Base-by-base conservation (phyloP, 2,329 filamentous ascomycete species). In the Penicillium aurantiogriseum region DNA sequence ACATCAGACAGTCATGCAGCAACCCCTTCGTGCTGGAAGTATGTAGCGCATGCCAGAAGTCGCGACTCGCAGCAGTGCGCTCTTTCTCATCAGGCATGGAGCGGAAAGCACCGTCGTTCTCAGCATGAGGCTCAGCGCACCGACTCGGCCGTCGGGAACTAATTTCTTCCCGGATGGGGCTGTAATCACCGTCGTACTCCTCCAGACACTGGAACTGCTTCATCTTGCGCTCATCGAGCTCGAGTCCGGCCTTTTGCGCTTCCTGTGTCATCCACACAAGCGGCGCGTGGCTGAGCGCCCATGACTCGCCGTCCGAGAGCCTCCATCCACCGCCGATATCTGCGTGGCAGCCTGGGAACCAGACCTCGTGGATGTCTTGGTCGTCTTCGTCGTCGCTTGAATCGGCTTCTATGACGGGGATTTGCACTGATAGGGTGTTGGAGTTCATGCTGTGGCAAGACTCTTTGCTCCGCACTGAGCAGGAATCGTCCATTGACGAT, bases 271-370 rank as follows among this genome's bases (percentile, higher is more conserved):
- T 90, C 83, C 88, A 90, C 0, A 87, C 82, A 2, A 90, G 77
- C 0, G 88, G 86, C 1, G 87, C 81, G 64, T 90, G 87, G 62
- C 86, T 89, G 25, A 89, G 78, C 8, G 86, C 81, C 63, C 76
- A 77, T 29, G 73, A 63, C 68, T 89, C 88, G 25, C 79, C 80
- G 1, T 78, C 77, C 0, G 77, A 71, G 0, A 84, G 75, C 49
- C 84, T 83, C 89, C 89, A 92, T 0, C 90, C 90, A 10, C 90
- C 90, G 1, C 90, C 90, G 31, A 92, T 85, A 61, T 93, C 90
- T 2, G 85, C 90, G 61, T 95, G 90, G 11, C 87, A 86, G 9
- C 90, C 90, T 0, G 89, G 81, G 66, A 94, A 94, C 77, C 77
- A 79, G 9, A 93, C 83, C 67, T 94, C 90, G 58, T 90, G 83